These are phyloP conservation scores for Calamus simplicifolius DNA, from an alignment of 176 grass and related monocot species.

Conservation along the genomic window DNA sequence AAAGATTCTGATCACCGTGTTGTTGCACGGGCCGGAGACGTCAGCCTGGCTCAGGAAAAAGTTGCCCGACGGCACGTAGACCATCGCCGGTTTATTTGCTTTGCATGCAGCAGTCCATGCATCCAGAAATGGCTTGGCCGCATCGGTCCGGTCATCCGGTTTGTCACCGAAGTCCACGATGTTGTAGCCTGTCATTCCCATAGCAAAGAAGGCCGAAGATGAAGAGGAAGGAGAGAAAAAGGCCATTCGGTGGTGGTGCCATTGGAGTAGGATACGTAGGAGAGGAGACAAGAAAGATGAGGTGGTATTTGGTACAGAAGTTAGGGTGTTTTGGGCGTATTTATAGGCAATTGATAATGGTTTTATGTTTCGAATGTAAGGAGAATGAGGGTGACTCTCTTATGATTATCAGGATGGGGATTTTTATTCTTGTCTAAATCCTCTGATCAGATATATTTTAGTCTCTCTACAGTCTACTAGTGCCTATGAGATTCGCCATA, in stretches of 20 bases:
- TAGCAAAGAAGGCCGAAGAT: neutral
- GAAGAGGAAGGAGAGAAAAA: neutral
- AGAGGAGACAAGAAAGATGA: no score
- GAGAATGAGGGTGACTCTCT: no score
- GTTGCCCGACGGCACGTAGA: conserved; percentile 35
- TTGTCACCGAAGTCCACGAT: conserved; percentile 44
- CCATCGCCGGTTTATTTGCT: conserved; percentile 20
- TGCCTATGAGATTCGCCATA: no score
- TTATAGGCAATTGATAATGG: no score
- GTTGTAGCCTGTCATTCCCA: conserved; percentile 23
- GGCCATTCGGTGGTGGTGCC: neutral
- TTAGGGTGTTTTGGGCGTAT: no score
- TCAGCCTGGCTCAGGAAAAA: conserved; percentile 23
- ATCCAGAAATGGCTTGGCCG: conserved; percentile 24
- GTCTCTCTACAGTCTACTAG: no score
- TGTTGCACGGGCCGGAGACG: conserved; percentile 49
- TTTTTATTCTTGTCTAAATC: no score
- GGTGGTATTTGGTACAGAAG: no score
- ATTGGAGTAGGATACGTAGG: no score
- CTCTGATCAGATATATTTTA: no score
- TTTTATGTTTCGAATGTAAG: no score
- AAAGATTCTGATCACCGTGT: conserved; percentile 20
- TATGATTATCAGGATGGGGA: no score
- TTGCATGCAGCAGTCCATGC: conserved; percentile 40
- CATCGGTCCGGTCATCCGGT: conserved; percentile 22